Evolutionary conservation across 2,329 filamentous ascomycete genomes (phyloP), one percentile per base, ranked within the genome.

Genomic region (Phialophora chinensis): DNA sequence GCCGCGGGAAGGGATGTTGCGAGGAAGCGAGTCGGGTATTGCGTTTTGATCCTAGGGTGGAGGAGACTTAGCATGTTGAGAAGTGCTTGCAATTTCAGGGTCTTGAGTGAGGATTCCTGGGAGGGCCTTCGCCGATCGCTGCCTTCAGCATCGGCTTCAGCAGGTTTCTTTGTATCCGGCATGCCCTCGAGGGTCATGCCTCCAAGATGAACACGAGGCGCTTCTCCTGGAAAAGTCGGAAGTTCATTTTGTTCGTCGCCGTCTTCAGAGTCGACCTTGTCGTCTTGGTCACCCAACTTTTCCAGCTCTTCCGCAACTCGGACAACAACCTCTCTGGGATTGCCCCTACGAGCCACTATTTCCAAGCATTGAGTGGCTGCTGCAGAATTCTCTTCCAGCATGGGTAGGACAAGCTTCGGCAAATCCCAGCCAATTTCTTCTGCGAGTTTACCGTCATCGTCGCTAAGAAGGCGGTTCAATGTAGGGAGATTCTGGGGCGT

Each of bases 371-470:
- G 79, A 60, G 83, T 80, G 0, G 86, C 87, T 35, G 69, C 62
- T 23, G 62, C 63, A 31, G 69, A 66, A 42, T 35, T 60, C 2
- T 82, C 80, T 1, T 86, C 86, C 3, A 90, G 76, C 67, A 88
- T 80, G 1, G 87, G 87, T 17, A 89, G 78, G 1, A 90, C 80
- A 10, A 89, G 76, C 71, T 88, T 85, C 5, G 89, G 84, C 50
- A 90, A 75, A 75, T 90, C 87, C 87, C 87, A 90, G 66, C 87
- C 87, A 72, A 90, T 89, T 70, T 88, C 87, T 53, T 81, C 82
- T 3, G 86, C 88, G 42, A 90, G 75, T 55, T 81, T 83, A 65
- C 84, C 81, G 80, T 89, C 87, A 67, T 85, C 81, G 80, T 89
- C 86, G 74, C 88, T 86, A 14, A 90, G 79, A 23, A 89, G 79